Base-by-base conservation (phyloP, 305 asterid genomes). In the Nicotiana rustica region DNA sequence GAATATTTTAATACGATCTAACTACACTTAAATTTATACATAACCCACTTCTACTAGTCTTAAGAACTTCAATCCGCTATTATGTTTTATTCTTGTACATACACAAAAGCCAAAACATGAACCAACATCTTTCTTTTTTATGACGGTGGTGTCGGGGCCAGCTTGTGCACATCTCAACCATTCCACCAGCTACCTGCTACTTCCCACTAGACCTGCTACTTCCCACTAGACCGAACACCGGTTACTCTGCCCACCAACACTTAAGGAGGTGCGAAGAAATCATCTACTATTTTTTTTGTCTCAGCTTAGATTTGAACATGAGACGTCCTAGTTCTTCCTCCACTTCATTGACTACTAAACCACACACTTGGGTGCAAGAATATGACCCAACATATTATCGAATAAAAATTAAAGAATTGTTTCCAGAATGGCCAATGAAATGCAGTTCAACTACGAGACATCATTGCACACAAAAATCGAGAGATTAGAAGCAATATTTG, bases 371-470 rank as follows among this genome's bases (percentile, higher is more conserved):
- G 52, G 52, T 8, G 13, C 52, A 44, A 44, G 52, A 55, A 14
- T 52, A 47, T 14, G 47, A 49, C 65, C 64, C 1, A 29, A 52
- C 65, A 29, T 75, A 75, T 14, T 75, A 7, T 25, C 5, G 4
- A 75, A 49, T 14, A 75, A 52, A 49, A 75, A 0, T 0, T 52
- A 15, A 75, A 75, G 64, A 52, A 60, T 4, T 52, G 61, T 41
- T 66, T 41, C 35, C 33, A 41, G 33, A 18, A 33, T 67, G 4
- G 55, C 15, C 31, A 36, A 17, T 17, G 55, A 67, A 67, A 67
- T 36, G 55, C 76, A 36, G 18, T 36, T 36, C 76, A 67, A 35
- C 36, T 36, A 67, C 29, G 29, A 35, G 77, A n/a, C 77, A 69
- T n/a, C 10, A 69, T 14, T 36, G 56, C 18, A 36, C 2, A 38